Base-by-base conservation (phyloP, 2,329 filamentous ascomycete species). In the Cladosporium sp. region DNA sequence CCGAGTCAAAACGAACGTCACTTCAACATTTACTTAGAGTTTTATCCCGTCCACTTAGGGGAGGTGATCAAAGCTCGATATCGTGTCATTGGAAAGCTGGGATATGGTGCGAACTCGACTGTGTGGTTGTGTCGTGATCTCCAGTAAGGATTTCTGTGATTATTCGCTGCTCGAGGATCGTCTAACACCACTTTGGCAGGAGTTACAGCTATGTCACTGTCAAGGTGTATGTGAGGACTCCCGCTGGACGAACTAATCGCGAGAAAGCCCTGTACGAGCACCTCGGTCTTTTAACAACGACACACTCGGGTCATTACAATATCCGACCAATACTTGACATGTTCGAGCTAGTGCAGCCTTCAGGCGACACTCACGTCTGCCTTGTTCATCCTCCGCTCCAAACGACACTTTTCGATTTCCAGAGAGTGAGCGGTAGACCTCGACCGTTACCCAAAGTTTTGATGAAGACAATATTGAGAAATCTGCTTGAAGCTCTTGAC, bases 111-210 rank as follows among this genome's bases (percentile, higher is more conserved):
- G 5, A 66, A 63, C 42, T 77, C 76, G 6, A 79, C 76, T 0
- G 73, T 76, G 4, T 80, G 77, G 76, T 70, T 79, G 0, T 72
- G 71, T 45, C 70, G 65, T 28, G 74, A 78, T 67, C 28, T 20
- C 15, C 28, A 17, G 45, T 49, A 49, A 30, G 45, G 11, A 2
- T 17, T 15, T 9, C 7, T 9, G 5, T 12, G 30, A 34, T 34
- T 11, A 3, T 12, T 9, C 3, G 8, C 11, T 34, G 38, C 15
- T n/a, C 14, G 17, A 40, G 9, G 14, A n/a, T 40, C 15, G 14
- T 40, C 15, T n/a, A 40, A 19, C 38, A 40, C 7, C 38, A 40
- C 12, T 40, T 34, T 12, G 30, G 30, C 15, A 45, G 42, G 14
- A n/a, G 22, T n/a, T 9, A 30, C 9, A 30, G 7, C 20, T 28